Percentiles rank a stretch among this genome's conserved stretches.
These are phyloP conservation scores for Erythrobasidium hasegawianum DNA, from an alignment of 1,284 basidiomycete species.

Conservation along the genomic window DNA sequence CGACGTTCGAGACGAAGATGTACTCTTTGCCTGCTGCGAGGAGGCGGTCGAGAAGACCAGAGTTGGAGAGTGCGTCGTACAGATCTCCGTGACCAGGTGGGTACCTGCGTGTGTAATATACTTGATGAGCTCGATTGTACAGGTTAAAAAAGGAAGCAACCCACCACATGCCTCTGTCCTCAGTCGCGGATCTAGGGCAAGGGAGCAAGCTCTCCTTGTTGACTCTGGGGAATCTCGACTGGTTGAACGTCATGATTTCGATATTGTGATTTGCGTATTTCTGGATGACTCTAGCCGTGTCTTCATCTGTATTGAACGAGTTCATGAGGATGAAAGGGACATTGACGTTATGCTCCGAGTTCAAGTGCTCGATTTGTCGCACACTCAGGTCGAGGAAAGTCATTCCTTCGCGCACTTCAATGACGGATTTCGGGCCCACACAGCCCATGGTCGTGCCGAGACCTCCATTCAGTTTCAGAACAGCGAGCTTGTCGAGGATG, in stretches of 20 bases:
- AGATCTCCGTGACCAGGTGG: conserved; percentile 98
- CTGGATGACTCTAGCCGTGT: conserved; percentile 92
- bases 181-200: conserved; percentile 56
- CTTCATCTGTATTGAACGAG: conserved; percentile 98
- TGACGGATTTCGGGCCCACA: conserved; percentile 61
- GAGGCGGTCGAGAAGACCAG: conserved; percentile 91
- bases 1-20: conserved; percentile 98
- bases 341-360: conserved; percentile 62
- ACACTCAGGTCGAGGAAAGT: conserved; percentile 97
- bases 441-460: conserved; percentile 92
- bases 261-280: conserved; percentile 99
- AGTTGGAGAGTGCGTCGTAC: conserved; percentile 89
- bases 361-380: conserved; percentile 85
- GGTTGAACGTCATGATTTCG: conserved; percentile 87
- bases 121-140: too few species aligned
- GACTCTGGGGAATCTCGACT: conserved; percentile 92
- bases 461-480: conserved; percentile 99
- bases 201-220: conserved; percentile 37
- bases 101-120: conserved; percentile 55
- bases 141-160: background rate
- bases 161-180: conserved; percentile 88
- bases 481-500: conserved; percentile 89
- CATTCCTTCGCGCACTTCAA: conserved; percentile 60
- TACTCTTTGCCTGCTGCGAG: conserved; percentile 96
- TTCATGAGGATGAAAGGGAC: conserved; percentile 99